These are phyloP conservation scores for Byssothecium circinans DNA, from an alignment of 2,329 filamentous ascomycete species.

Conservation along the genomic window DNA sequence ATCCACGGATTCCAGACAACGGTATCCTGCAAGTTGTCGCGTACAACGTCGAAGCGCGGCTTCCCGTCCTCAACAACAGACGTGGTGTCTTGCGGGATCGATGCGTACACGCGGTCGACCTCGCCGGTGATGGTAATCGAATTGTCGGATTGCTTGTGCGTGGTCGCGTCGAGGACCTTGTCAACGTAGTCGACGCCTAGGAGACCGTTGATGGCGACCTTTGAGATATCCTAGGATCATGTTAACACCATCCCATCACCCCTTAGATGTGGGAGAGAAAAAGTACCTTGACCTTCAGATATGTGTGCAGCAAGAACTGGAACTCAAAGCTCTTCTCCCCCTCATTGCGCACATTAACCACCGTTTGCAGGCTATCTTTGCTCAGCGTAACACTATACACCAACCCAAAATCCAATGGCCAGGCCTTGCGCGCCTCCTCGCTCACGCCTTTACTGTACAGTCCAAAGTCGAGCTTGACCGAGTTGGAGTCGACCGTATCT, in stretches of 20 bases:
- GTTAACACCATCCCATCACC: background rate
- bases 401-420: slow-evolving; percentile 85
- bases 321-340: slow-evolving; percentile 82
- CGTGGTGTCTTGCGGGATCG: slow-evolving; percentile 63
- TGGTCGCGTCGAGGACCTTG: slow-evolving; percentile 71
- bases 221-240: slow-evolving; percentile 72
- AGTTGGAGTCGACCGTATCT: slow-evolving; percentile 50
- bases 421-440: slow-evolving; percentile 68
- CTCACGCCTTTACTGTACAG: slow-evolving; percentile 73
- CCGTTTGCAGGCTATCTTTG: slow-evolving; percentile 73
- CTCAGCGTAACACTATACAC: slow-evolving; percentile 91
- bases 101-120: slow-evolving; percentile 84
- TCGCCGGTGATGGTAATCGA: slow-evolving; percentile 73
- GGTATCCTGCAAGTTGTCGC: slow-evolving; percentile 83
- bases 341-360: slow-evolving; percentile 86
- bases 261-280: background rate
- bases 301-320: slow-evolving; percentile 89
- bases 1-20: slow-evolving; percentile 98
- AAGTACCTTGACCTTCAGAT: slow-evolving; percentile 76
- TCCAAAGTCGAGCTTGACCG: slow-evolving; percentile 94
- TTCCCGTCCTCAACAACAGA: slow-evolving; percentile 65
- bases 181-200: slow-evolving; percentile 76
- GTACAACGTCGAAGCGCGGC: slow-evolving; percentile 70
- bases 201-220: slow-evolving; percentile 73
- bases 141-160: slow-evolving; percentile 66